Conservation (phyloP, 2,329 filamentous ascomycete species). For the Colletotrichum sp. region DNA sequence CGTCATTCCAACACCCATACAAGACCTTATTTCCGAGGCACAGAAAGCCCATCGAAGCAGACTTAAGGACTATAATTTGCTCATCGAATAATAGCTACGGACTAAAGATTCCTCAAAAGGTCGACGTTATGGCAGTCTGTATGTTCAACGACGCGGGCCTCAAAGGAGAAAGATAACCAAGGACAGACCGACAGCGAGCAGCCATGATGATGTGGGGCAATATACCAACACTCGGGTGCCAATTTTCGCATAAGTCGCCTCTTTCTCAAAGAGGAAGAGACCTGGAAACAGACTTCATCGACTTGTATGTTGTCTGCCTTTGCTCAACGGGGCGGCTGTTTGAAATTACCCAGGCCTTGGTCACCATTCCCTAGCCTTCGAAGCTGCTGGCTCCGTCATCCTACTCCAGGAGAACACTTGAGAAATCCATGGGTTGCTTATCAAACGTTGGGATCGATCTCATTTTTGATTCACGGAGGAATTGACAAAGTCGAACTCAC, state of each 20-base stretch:
- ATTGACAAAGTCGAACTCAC: background rate
- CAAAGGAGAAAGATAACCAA: background rate
- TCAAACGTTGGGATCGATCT: background rate
- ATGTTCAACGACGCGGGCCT: too few species aligned
- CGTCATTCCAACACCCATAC: too few species aligned
- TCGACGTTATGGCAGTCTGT: too few species aligned
- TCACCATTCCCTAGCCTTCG: background rate
- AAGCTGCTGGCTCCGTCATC: background rate
- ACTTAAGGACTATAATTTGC: too few species aligned
- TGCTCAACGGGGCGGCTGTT: background rate
- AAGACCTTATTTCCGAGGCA: too few species aligned
- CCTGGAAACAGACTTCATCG: background rate
- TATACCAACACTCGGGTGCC: accelerated
- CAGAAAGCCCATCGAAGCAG: too few species aligned
- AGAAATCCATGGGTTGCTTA: background rate
- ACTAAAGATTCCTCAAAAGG: too few species aligned
- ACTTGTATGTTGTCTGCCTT: background rate
- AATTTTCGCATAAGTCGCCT: accelerated
- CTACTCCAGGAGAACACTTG: background rate
- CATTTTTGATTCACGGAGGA: background rate
- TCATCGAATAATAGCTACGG: too few species aligned
- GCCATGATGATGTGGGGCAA: background rate
- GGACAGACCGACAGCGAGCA: background rate
- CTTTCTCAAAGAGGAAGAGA: background rate
- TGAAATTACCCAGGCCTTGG: background rate